These are phyloP conservation scores for Xerocomus nothofagi DNA, from an alignment of 1,284 basidiomycete species.

Conservation along the genomic window DNA sequence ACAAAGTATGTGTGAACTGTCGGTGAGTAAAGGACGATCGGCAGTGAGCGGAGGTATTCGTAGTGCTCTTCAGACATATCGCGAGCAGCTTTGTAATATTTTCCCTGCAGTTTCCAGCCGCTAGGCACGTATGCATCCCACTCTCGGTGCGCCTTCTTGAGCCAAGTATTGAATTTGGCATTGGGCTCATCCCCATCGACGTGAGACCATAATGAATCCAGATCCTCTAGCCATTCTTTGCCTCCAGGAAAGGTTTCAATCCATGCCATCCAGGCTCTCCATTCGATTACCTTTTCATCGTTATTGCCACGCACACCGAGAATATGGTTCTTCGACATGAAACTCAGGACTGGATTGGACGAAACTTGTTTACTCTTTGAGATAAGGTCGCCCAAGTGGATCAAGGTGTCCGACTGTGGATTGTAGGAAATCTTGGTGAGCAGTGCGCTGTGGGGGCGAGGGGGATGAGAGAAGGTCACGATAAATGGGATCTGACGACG, in stretches of 20 bases:
- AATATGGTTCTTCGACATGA: constrained; percentile 60
- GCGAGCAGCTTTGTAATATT: constrained; percentile 75
- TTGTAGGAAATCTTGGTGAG: constrained; percentile 62
- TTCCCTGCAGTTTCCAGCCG: constrained; percentile 71
- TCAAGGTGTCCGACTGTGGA: constrained; percentile 59
- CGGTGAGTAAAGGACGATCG: constrained; percentile 76
- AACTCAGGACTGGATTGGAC: constrained; percentile 64
- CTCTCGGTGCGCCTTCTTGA: constrained; percentile 29
- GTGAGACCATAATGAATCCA: constrained; percentile 43
- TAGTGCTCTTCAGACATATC: constrained; percentile 60
- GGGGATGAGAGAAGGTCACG: background rate
- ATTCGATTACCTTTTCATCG: constrained; percentile 85
- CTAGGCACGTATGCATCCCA: constrained; percentile 60
- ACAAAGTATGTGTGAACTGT: constrained; percentile 75
- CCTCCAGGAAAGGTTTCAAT: constrained; percentile 47
- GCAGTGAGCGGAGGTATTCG: constrained; percentile 67
- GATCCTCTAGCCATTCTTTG: constrained; percentile 47
- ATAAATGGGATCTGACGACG: constrained; percentile 2
- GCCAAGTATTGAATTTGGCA: constrained; percentile 29
- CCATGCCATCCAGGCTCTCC: constrained; percentile 83
- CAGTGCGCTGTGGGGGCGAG: constrained; percentile 48
- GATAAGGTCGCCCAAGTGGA: constrained; percentile 82
- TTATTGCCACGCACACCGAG: constrained; percentile 88
- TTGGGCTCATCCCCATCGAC: constrained; percentile 38
- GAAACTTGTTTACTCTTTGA: constrained; percentile 56